Base-by-base conservation (phyloP, 257 asterid genomes). In the Misopates orontium region DNA sequence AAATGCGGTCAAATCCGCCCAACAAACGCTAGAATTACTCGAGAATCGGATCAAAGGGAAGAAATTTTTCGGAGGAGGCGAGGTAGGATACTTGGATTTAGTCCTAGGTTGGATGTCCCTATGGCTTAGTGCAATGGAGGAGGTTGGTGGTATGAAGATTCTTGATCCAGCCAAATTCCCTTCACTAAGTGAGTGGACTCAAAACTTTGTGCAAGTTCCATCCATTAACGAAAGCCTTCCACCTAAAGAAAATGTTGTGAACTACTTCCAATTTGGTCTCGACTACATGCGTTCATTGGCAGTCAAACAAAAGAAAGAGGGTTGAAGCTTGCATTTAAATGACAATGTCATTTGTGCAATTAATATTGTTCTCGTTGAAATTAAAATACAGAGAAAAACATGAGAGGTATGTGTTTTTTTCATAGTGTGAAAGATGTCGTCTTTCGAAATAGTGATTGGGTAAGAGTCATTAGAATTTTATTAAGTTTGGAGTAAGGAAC, bases 81-180 rank as follows among this genome's bases (percentile, higher is more conserved):
- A 75, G 60, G 64, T 75, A 4, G 88, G 88, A 3, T 79, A 65
- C 61, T 75, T 83, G 24, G 85, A 83, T 80, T n/a, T 83, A 40
- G 83, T 70, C 21, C 12, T 79, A 17, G 83, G 82, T 42, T 80
- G 88, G 80, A 50, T 71, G 50, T 36, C 77, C 53, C 73, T 56
- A 47, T 80, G 78, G 80, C 80, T 80, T n/a, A 59, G 56, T 40
- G 73, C 74, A 23, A 70, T 73, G 80, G 85, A 83, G 73, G 72
- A 83, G 59, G 75, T 78, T 2, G 88, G 85, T 62, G 71, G 68
- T 19, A 68, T 75, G 76, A 80, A 65, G 73, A 51, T 75, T 18
- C 77, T 83, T 16, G 82, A 75, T 25, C 42, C 74, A 0, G 52
- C 7, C 10, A 70, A 45, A 60, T 72, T 74, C 63, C 84, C 80